phyloP scores from a whole-genome alignment of 257 asterid species.

The Jacaranda copaia region DNA sequence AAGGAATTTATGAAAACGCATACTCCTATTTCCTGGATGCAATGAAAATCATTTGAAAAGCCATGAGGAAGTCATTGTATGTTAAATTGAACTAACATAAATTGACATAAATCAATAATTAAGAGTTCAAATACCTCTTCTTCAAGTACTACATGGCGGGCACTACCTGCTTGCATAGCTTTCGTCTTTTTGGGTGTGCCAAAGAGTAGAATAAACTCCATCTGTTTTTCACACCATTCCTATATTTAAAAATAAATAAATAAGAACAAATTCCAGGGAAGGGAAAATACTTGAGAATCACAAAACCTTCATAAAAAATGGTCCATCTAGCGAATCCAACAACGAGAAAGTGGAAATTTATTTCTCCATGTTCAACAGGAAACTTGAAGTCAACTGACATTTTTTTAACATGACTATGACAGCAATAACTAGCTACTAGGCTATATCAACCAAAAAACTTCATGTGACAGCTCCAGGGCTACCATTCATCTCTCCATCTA shows the following conservation, averaged over 20 bases:
- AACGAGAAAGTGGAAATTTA: constrained; percentile 21
- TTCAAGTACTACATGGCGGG: constrained; percentile 81
- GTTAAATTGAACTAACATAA: not conserved
- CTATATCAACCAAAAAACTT: not conserved
- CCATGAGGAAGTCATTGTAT: not conserved
- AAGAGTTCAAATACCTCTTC: constrained; percentile 63
- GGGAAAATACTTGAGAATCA: not conserved
- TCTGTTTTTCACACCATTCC: constrained; percentile 99
- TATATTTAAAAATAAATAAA: constrained; percentile 26
- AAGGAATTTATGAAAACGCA: not conserved
- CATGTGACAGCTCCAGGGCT: constrained; percentile 9
- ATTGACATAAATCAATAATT: not conserved
- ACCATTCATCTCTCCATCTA: constrained; percentile 10
- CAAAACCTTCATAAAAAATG: not conserved
- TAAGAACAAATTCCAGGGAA: not conserved
- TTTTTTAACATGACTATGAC: constrained; percentile 5
- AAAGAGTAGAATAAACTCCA: constrained; percentile 59
- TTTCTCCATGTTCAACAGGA: not conserved
- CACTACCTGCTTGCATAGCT: constrained; percentile 90
- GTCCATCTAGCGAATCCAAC: constrained; percentile 4
- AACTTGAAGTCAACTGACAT: not conserved
- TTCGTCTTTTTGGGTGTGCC: constrained; percentile 66
- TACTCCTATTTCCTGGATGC: not conserved
- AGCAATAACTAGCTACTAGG: constrained; percentile 1
- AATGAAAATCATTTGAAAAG: not conserved